Evolutionary conservation across 1,284 basidiomycete genomes (phyloP), one percentile per base, ranked within the genome.

Genomic region (Malassezia equina): DNA sequence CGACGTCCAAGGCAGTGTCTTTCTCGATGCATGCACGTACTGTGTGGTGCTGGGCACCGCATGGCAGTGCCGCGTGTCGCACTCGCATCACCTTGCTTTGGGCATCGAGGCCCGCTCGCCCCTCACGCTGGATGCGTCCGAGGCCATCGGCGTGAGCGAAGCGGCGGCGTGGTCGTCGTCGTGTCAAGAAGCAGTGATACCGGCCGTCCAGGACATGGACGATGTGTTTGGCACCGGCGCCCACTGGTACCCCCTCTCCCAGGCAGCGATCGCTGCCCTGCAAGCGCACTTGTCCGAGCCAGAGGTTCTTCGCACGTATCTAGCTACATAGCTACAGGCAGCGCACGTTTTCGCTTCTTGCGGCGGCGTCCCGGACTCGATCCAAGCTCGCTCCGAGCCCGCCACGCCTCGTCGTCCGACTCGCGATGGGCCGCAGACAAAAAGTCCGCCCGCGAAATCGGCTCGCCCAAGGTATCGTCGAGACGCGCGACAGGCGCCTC

Each of bases 181-280:
- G 9, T 11, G 23, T 19, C 15, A 11, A 13, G 11, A 17, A 7
- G 42, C 41, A 15, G 21, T n/a, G 19, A 15, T 33, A 12, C 49
- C 43, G 11, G n/a, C n/a, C 29, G 55, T 57, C 8, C 55, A 52
- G 19, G 55, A 57, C 42, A 52, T 57, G 32, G 39, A 48, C 32
- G 54, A 39, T 19, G 47, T 43, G 24, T 51, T 55, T 28, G 36
- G 34, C 44, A 28, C 25, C 11, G 25, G 24, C 28, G n/a, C 5
- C 8, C 34, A 47, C 27, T 47, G 43, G 42, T 12, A 27, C 21
- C n/a, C 1, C n/a, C 28, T 45, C 8, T 7, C 29, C 4, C 27
- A 21, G 12, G 27, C 31, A 2, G 13, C 7, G 4, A 32, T 24
- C 2, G 47, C 27, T 9, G 19, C 13, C 12, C 25, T 42, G 33